These are phyloP conservation scores for Ministeria vibrans DNA, from an alignment of 78 protist species.

Conservation along the genomic window DNA sequence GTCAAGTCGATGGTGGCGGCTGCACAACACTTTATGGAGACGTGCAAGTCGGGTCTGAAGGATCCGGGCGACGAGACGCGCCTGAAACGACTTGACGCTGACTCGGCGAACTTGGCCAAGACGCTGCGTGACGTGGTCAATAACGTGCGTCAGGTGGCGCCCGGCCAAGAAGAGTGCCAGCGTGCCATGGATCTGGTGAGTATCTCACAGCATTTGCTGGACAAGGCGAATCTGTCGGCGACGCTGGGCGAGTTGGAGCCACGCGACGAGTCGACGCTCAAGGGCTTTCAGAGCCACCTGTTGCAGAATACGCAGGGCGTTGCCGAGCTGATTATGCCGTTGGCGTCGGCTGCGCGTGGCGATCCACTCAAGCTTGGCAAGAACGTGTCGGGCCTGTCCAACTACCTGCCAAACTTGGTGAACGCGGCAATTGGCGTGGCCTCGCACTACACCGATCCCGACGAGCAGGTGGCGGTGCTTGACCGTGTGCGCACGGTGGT, in stretches of 20 bases:
- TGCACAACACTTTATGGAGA: too few species aligned
- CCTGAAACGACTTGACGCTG: too few species aligned
- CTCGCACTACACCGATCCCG: neutral
- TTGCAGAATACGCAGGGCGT: neutral
- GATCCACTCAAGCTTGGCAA: neutral
- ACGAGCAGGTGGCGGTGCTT: neutral
- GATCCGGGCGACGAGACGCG: too few species aligned
- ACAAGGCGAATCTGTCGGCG: neutral
- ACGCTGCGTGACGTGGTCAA: neutral
- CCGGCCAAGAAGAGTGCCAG: slow-evolving; percentile 27
- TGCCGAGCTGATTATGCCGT: neutral
- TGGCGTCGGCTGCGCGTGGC: neutral
- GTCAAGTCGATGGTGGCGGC: too few species aligned
- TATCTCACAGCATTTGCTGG: neutral
- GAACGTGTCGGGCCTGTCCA: neutral
- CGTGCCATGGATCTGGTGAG: neutral
- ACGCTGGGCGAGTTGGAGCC: neutral
- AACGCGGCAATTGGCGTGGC: neutral
- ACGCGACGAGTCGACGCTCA: neutral
- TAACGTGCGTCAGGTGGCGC: slow-evolving; percentile 3
- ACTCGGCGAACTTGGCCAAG: too few species aligned
- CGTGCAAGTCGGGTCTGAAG: too few species aligned
- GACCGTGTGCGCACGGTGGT: neutral
- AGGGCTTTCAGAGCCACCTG: slow-evolving; percentile 5
- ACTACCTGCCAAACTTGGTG: neutral